phyloP scores from a whole-genome alignment of 768 basidiomycete genomes.

The Favolaschia claudopus region DNA sequence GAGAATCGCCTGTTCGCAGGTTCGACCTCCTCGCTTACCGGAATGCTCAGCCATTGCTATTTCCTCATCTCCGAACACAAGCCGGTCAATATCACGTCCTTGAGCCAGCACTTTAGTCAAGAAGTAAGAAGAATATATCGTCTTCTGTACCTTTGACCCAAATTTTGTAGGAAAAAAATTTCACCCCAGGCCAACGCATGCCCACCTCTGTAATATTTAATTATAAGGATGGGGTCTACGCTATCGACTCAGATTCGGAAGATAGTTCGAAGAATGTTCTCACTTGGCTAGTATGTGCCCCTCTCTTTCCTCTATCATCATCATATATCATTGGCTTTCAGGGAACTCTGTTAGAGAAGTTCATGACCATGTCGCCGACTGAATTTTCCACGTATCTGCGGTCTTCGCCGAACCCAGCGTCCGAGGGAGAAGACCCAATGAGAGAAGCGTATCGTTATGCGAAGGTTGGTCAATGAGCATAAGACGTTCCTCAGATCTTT shows the following conservation, averaged over 20 bases:
- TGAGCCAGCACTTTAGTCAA: constrained; percentile 66
- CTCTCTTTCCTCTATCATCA: not conserved
- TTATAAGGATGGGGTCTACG: constrained; percentile 70
- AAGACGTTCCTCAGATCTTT: not conserved
- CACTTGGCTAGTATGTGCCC: constrained; percentile 68
- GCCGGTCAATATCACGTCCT: constrained; percentile 61
- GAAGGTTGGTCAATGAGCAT: constrained; percentile 61
- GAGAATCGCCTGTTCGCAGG: constrained; percentile 75
- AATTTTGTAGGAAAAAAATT: constrained; percentile 57
- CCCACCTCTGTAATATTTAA: constrained; percentile 76
- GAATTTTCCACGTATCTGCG: constrained; percentile 70
- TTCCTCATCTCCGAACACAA: constrained; percentile 82
- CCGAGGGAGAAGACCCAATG: constrained; percentile 41
- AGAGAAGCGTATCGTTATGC: constrained; percentile 89
- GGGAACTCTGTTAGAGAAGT: constrained; percentile 92
- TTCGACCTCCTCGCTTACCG: constrained; percentile 89
- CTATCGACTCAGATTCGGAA: constrained; percentile 63
- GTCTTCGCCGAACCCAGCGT: constrained; percentile 36
- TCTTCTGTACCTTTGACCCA: not conserved
- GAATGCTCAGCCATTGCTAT: constrained; percentile 87
- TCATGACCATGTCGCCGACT: constrained; percentile 70
- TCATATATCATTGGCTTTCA: constrained; percentile 35
- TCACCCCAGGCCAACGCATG: constrained; percentile 82
- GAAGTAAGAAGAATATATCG: constrained; percentile 62
- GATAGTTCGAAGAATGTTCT: constrained; percentile 71